phyloP scores from a whole-genome alignment of 2,329 filamentous ascomycete species.

The Epichloe brachyelytri region DNA sequence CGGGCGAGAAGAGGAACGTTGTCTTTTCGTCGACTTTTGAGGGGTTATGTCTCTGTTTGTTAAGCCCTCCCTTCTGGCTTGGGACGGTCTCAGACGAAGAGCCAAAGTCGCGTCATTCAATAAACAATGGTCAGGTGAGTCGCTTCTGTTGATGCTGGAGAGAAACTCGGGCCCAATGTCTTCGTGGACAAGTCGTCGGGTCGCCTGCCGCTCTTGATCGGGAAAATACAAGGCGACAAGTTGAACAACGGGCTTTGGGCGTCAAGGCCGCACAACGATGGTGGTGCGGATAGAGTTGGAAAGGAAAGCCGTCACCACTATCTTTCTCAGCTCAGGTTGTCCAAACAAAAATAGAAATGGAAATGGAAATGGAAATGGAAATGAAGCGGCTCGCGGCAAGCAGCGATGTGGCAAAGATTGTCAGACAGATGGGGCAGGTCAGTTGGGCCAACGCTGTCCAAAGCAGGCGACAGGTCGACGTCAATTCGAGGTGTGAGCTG shows the following conservation, averaged over 20 bases:
- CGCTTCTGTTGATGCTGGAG: neutral
- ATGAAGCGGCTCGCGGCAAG: neutral
- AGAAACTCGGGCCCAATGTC: neutral
- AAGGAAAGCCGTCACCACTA: neutral
- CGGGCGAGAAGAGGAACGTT: neutral
- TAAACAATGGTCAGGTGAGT: conserved; percentile 4
- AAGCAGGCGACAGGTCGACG: neutral
- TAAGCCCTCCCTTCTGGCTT: conserved; percentile 6
- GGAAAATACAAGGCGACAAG: neutral
- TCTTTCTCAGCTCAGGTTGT: neutral
- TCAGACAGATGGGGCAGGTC: neutral
- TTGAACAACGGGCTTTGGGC: neutral
- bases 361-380: neutral
- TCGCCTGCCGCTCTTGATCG: neutral
- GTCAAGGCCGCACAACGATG: neutral
- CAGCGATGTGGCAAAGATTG: conserved; percentile 1
- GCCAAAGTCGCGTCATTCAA: conserved; percentile 7
- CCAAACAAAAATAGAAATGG: neutral
- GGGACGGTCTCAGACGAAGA: conserved; percentile 7
- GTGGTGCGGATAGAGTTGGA: neutral
- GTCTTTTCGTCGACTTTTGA: conserved; percentile 3
- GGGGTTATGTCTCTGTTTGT: neutral
- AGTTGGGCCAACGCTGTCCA: neutral
- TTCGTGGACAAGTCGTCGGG: neutral
- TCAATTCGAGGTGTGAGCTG: conserved; percentile 1